A percentile compares a stretch with the other conserved stretches of the same genome.
Evolutionary conservation across 1,284 basidiomycete genomes (phyloP).

Genomic region (Ceratobasidium sp.): DNA sequence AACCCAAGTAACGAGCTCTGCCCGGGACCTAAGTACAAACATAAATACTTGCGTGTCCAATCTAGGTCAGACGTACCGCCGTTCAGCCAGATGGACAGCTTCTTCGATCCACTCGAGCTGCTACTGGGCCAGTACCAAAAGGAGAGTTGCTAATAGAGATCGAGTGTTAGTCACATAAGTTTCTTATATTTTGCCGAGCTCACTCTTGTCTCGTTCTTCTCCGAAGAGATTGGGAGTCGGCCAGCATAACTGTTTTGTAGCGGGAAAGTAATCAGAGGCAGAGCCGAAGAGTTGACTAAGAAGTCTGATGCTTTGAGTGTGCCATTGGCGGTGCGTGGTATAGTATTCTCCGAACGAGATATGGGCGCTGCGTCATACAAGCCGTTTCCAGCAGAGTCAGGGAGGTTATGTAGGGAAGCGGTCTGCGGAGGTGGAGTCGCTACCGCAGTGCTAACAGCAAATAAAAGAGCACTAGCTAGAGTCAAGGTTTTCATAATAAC

Average conservation of each 20-base stretch:
- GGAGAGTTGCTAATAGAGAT: constrained; percentile 36
- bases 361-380: background rate
- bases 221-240: constrained; percentile 43
- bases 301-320: constrained; percentile 25
- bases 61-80: background rate
- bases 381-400: background rate
- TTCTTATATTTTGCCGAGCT: background rate
- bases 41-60: background rate
- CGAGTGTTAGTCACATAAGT: background rate
- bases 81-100: constrained; percentile 9
- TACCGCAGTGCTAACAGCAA: background rate
- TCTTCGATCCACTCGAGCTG: background rate
- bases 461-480: background rate
- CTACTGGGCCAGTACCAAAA: constrained; percentile 50
- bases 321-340: background rate
- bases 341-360: background rate
- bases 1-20: constrained; percentile 24
- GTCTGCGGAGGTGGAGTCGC: background rate
- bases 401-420: background rate
- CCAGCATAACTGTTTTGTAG: constrained; percentile 49
- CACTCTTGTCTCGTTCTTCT: constrained; percentile 43
- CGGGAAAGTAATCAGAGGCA: constrained; percentile 46
- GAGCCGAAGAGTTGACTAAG: constrained; percentile 48
- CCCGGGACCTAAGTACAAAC: background rate
- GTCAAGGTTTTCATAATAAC: background rate